These are phyloP conservation scores for Debaryomyces subglobosus DNA, from an alignment of 1,139 yeast genomes.

Conservation along the genomic window DNA sequence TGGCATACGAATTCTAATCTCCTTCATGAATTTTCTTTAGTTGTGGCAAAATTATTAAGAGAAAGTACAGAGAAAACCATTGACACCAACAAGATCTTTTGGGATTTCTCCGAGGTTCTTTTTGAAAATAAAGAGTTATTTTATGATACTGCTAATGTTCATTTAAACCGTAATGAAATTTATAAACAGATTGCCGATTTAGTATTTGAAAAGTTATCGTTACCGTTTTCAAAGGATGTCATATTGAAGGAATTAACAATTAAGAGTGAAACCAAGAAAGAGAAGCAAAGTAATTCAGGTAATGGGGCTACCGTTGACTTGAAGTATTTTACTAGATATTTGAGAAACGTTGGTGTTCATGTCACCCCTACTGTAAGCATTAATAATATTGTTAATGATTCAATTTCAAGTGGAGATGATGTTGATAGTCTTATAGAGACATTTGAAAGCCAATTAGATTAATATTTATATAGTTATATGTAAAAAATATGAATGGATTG, in stretches of 20 bases:
- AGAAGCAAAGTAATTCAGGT: slow-evolving; percentile 54
- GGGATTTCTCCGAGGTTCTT: slow-evolving; percentile 61
- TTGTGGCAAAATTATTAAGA: slow-evolving; percentile 63
- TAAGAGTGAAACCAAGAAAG: slow-evolving; percentile 20
- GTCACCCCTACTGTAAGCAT: slow-evolving; percentile 82
- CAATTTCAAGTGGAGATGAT: slow-evolving; percentile 43
- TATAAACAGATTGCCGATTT: slow-evolving; percentile 58
- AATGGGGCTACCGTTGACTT: slow-evolving; percentile 62
- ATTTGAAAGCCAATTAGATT: slow-evolving; percentile 21
- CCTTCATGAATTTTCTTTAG: slow-evolving; percentile 73
- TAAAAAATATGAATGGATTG: background rate
- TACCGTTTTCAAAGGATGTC: slow-evolving; percentile 41
- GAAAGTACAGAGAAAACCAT: slow-evolving; percentile 23
- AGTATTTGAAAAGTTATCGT: slow-evolving; percentile 39
- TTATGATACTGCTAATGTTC: slow-evolving; percentile 63
- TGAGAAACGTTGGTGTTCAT: slow-evolving; percentile 79
- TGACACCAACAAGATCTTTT: slow-evolving; percentile 46
- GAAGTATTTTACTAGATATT: slow-evolving; percentile 72
- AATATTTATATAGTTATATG: background rate
- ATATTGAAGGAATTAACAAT: slow-evolving; percentile 39
- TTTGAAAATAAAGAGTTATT: slow-evolving; percentile 56
- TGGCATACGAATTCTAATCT: slow-evolving; percentile 80
- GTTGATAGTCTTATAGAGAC: slow-evolving; percentile 34
- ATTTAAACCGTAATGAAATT: slow-evolving; percentile 58
- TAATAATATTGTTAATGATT: slow-evolving; percentile 59